Evolutionary conservation across 1,139 yeast genomes (phyloP).

Genomic region (Cylindricascospora bacillispora): DNA sequence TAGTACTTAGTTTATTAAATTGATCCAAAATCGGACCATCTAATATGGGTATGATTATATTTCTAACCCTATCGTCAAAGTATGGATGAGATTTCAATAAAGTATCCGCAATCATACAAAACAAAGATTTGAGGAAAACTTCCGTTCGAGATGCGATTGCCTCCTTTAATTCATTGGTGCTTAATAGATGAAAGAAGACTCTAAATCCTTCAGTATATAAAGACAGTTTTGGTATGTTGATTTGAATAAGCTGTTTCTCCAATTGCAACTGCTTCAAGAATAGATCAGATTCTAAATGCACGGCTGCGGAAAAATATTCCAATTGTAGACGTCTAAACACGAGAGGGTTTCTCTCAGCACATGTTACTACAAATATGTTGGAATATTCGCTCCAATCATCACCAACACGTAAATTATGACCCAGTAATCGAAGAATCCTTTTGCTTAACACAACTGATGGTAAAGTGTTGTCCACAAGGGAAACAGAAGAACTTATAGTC

Average conservation of each 20-base stretch:
- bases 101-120: constrained; percentile 18
- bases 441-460: constrained; percentile 12
- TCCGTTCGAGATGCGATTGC: constrained; percentile 13
- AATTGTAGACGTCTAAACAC: constrained; percentile 16
- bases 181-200: constrained; percentile 19
- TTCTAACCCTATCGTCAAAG: constrained; percentile 18
- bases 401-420: constrained; percentile 9
- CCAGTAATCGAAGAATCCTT: constrained; percentile 11
- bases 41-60: constrained; percentile 16
- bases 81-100: constrained; percentile 16
- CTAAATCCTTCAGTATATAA: constrained; percentile 24
- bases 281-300: constrained; percentile 14
- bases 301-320: constrained; percentile 22
- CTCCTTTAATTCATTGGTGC: constrained; percentile 10
- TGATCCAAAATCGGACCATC: constrained; percentile 16
- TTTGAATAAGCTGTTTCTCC: constrained; percentile 9
- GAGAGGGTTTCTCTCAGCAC: constrained; percentile 13
- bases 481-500: constrained; percentile 12
- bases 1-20: constrained; percentile 7
- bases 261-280: constrained; percentile 14
- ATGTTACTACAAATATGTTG: constrained; percentile 13
- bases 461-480: constrained; percentile 9
- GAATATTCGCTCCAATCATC: constrained; percentile 10
- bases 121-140: constrained; percentile 16
- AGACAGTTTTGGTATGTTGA: constrained; percentile 14